Percentiles rank a stretch among this genome's conserved stretches.
phyloP scores from a whole-genome alignment of 331 rosid genomes.

The Arachis monticola region DNA sequence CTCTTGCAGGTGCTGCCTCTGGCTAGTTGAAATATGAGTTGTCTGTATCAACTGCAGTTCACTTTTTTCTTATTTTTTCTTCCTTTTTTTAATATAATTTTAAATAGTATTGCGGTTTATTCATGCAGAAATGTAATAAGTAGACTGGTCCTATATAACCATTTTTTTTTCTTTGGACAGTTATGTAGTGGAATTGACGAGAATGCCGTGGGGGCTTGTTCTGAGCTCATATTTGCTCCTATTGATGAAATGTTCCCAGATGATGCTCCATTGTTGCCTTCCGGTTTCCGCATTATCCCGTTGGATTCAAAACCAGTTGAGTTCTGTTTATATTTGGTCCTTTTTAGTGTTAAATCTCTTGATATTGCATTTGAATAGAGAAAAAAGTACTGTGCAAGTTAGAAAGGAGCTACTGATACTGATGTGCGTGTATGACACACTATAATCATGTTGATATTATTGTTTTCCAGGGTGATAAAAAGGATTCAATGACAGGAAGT shows the following conservation, averaged over 20 bases:
- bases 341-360: not conserved
- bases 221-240: constrained; percentile 89
- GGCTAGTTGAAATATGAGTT: not conserved
- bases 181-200: constrained; percentile 83
- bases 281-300: constrained; percentile 77
- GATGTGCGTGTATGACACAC: constrained; percentile 10
- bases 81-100: not conserved
- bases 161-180: constrained; percentile 42
- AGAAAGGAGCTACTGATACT: not conserved
- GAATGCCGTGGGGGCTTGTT: constrained; percentile 79
- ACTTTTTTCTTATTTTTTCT: not conserved
- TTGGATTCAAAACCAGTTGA: constrained; percentile 80
- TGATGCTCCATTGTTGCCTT: constrained; percentile 84
- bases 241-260: constrained; percentile 93
- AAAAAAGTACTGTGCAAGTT: not conserved
- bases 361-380: not conserved
- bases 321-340: constrained; percentile 35
- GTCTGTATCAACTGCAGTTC: constrained; percentile 16
- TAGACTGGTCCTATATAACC: not conserved
- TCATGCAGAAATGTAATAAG: not conserved
- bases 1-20: constrained; percentile 76
- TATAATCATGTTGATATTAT: constrained; percentile 6
- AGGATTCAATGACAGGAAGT: constrained; percentile 58
- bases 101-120: not conserved
- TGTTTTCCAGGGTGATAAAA: constrained; percentile 65